Base-by-base conservation (phyloP, 306 rosid species). In the Potentilla sterilis region DNA sequence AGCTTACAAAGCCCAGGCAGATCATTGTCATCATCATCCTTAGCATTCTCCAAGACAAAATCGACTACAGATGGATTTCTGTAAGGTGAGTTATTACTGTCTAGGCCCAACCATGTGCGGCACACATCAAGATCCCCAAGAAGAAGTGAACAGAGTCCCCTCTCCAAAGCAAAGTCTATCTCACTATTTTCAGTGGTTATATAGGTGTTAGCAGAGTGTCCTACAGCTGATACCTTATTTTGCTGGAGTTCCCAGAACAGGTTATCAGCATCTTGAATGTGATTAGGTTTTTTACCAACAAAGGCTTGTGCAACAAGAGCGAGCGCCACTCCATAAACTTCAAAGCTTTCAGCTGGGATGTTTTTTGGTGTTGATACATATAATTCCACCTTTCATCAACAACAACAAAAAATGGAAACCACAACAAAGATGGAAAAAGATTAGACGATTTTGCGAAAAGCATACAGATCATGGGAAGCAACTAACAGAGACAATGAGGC, bases 301-400 rank as follows among this genome's bases (percentile, higher is more conserved):
- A 95, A 86, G 75, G 96, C 97, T 68, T 88, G 92, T 41, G 97
- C 93, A 85, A 95, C 99, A 65, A 95, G 87, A 10, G 99, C 99
- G 82, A 95, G 96, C 47, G 97, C 97, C 77, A 95, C 97, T 74
- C 97, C 97, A 68, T 95, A 95, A 5, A 92, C 99, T 85, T 95
- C 97, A 88, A 89, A 95, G 85, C 97, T 85, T 85, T 92, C 99
- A 12, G 97, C 97, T 35, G 99, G 97, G 81, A 92, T 91, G 80
- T 91, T 92, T 78, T 88, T 88, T 61, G 99, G 99, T 58, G 99
- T 95, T 69, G 97, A 91, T 35, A 88, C 97, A 77, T 90, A 95
- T 78, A 95, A 89, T 72, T 95, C 99, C 76, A 95, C 97, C 99
- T 95, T 84, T 81, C 78, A 73, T 80, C 61, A 67, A 61, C 24